Percentiles rank a stretch among this genome's conserved stretches.
Evolutionary conservation across 352 stramenopile species (phyloP).

Genomic region (Phytopythium aichiense): DNA sequence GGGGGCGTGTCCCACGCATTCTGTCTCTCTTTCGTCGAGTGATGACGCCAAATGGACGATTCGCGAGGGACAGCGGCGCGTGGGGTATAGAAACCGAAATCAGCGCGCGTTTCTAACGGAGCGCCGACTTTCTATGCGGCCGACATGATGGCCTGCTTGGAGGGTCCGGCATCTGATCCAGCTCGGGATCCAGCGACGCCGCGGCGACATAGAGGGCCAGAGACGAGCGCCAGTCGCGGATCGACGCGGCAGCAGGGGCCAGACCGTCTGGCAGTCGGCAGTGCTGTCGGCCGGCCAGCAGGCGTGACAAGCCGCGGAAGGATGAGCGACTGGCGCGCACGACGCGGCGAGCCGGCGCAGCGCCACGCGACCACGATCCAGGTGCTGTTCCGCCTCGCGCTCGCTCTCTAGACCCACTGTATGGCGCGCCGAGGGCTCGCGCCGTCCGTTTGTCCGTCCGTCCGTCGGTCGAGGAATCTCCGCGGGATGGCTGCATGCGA

Average conservation of each 20-base stretch:
- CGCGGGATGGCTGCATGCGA: not conserved
- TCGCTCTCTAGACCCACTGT: not conserved
- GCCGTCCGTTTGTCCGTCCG: not conserved
- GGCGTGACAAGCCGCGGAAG: not conserved
- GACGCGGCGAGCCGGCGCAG: constrained; percentile 9
- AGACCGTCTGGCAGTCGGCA: too few relatives aligned
- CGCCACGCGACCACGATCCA: constrained; percentile 23
- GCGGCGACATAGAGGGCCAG: not conserved
- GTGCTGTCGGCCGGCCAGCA: not conserved
- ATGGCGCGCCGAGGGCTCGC: not conserved
- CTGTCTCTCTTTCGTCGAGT: not conserved
- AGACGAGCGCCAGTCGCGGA: constrained; percentile 1
- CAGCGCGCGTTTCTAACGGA: constrained; percentile 6
- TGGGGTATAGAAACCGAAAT: not conserved
- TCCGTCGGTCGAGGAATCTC: not conserved
- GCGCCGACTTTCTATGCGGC: not conserved
- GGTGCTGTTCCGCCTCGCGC: constrained; percentile 4
- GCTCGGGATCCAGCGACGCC: not conserved
- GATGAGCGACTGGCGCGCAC: not conserved
- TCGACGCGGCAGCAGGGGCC: too few relatives aligned
- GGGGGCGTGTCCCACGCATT: not conserved
- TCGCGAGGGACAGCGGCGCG: not conserved
- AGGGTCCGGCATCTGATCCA: not conserved
- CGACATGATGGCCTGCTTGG: not conserved
- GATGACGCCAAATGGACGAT: not conserved